Evolutionary conservation across 2,329 filamentous ascomycete genomes (phyloP).

Genomic region (Cladorrhinum sp.): DNA sequence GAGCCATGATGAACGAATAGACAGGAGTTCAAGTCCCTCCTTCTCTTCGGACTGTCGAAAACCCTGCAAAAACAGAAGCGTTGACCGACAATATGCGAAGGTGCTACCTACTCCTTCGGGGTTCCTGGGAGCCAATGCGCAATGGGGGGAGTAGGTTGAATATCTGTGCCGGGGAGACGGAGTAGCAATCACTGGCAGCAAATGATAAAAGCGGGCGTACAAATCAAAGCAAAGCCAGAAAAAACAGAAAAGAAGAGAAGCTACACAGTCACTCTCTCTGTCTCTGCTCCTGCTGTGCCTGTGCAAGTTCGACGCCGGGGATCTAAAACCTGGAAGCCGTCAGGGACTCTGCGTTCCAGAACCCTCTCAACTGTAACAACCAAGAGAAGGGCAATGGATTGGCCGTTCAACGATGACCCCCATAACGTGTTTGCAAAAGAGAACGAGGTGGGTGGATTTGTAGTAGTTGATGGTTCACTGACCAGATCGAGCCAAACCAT

Average conservation of each 20-base stretch:
- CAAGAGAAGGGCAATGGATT: neutral
- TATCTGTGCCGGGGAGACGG: neutral
- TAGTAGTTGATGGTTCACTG: neutral
- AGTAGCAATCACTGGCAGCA: neutral
- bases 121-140: neutral
- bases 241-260: neutral
- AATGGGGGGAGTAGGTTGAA: too few species aligned
- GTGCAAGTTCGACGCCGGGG: too few species aligned
- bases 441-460: neutral
- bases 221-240: neutral
- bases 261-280: neutral
- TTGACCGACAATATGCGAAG: neutral
- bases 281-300: too few species aligned
- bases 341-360: too few species aligned
- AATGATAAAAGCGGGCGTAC: neutral
- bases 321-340: too few species aligned
- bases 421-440: neutral
- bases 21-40: neutral
- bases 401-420: too few species aligned
- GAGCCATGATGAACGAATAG: conserved; percentile 20
- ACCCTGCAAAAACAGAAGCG: neutral
- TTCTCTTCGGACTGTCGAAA: neutral
- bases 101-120: neutral
- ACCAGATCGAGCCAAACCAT: neutral
- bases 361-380: neutral